Percentiles rank a stretch among this genome's conserved stretches.
Evolutionary conservation across 2,329 filamentous ascomycete genomes (phyloP).

Genomic region (Dactylellina sp.): DNA sequence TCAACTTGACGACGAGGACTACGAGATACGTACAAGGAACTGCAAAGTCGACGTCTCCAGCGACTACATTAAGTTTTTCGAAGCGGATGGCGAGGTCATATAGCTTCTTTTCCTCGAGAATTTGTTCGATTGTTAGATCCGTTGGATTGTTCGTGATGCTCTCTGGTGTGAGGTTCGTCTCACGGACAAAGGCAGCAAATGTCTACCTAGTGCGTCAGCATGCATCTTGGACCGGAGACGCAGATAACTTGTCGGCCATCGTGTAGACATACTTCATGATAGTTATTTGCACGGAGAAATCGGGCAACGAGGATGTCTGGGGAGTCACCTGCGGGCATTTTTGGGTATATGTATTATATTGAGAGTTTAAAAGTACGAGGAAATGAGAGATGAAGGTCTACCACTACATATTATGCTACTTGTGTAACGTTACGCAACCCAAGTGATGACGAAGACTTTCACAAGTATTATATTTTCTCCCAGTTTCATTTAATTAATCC

Average conservation of each 20-base stretch:
- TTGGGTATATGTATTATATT: neutral
- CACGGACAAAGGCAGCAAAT: constrained; percentile 58
- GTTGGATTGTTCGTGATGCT: constrained; percentile 54
- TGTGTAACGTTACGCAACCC: neutral
- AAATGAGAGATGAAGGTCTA: no score
- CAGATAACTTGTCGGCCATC: no score
- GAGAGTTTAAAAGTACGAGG: no score
- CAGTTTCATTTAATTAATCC: neutral
- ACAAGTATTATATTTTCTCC: neutral
- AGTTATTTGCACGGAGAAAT: constrained; percentile 64
- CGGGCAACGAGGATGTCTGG: constrained; percentile 65
- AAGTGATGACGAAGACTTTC: neutral
- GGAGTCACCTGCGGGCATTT: constrained; percentile 61
- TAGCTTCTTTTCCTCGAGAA: constrained; percentile 60
- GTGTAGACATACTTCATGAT: constrained; percentile 62
- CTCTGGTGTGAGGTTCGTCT: constrained; percentile 58
- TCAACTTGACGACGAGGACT: neutral
- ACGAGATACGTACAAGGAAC: constrained; percentile 57
- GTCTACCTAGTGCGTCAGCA: constrained; percentile 54
- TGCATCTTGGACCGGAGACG: neutral
- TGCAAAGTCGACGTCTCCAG: constrained; percentile 57
- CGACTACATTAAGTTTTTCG: constrained; percentile 58
- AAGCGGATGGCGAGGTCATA: constrained; percentile 59
- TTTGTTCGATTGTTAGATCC: constrained; percentile 59
- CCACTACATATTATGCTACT: no score